Percentiles rank a stretch among this genome's conserved stretches.
These are phyloP conservation scores for Oropetium thomaeum DNA, from an alignment of 176 grass and related monocot species.

Conservation along the genomic window DNA sequence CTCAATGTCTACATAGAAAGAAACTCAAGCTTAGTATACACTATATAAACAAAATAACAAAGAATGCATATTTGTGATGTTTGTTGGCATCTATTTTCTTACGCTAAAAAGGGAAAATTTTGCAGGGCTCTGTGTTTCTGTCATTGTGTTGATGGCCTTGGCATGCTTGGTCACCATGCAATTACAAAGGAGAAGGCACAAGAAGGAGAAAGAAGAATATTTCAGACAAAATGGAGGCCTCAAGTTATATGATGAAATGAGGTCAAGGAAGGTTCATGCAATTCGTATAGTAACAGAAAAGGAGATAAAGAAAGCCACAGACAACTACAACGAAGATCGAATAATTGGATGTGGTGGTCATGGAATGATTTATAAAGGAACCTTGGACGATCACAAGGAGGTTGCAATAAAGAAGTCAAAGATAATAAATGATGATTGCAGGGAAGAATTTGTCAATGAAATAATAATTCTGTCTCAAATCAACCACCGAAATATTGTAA, in stretches of 20 bases:
- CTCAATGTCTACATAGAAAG: not conserved
- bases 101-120: not conserved
- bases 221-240: slow-evolving; percentile 47
- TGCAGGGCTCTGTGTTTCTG: slow-evolving; percentile 27
- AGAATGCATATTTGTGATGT: not conserved
- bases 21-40: not conserved
- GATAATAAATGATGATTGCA: slow-evolving; percentile 28
- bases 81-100: not conserved
- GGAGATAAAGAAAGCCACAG: slow-evolving; percentile 46
- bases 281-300: slow-evolving; percentile 29
- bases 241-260: slow-evolving; percentile 39
- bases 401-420: slow-evolving; percentile 56
- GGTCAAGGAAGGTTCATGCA: slow-evolving; percentile 25
- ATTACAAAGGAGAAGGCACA: slow-evolving; percentile 26
- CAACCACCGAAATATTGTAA: slow-evolving; percentile 53
- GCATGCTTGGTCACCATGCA: slow-evolving; percentile 23
- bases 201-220: slow-evolving; percentile 37
- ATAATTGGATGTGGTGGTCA: slow-evolving; percentile 46
- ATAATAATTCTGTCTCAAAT: slow-evolving; percentile 58
- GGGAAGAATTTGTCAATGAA: slow-evolving; percentile 55
- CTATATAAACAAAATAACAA: not conserved
- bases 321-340: slow-evolving; percentile 25
- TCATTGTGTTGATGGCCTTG: not conserved
- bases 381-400: slow-evolving; percentile 29
- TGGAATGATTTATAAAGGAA: slow-evolving; percentile 55